Base-by-base conservation (phyloP, 192 early-diverging fungal species). In the Linnemannia elongata region DNA sequence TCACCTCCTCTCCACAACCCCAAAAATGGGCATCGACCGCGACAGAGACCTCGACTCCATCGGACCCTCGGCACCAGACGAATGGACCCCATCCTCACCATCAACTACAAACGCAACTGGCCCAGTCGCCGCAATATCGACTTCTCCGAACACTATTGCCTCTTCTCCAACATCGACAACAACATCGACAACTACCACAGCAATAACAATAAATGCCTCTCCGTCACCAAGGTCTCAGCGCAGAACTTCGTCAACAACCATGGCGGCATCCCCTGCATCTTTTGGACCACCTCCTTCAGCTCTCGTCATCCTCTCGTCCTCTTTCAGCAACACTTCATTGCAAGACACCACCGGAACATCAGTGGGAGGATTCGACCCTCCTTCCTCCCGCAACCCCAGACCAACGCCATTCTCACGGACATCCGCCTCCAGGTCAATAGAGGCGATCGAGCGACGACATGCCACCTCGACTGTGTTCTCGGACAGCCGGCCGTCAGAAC, bases 11-110 rank as follows among this genome's bases (percentile, higher is more conserved):
- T 41, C 33, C 33, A 69, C 33, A 44, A 75, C 79, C 15, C 45
- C 79, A 10, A 81, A 81, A 36, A 41, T 81, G 4, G 49, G 36
- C 9, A 41, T 81, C 20, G 79, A 81, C 60, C 57, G 66, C 30
- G 79, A 81, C 45, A 41, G 79, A 47, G 79, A 81, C 24, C 36
- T 63, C 45, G 79, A 81, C 60, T 49, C 63, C 13, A 74, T 75
- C 10, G 66, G 44, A 15, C 36, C 76, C n/a, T 70, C 76, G 9
- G 9, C 52, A 22, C 13, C 41, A 47, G 66, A 78, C 36, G 79
- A 81, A 60, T 81, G 73, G 72, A 73, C 22, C 27, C 49, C 41
- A 18, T 35, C 78, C 33, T 30, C 79, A 44, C 41, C 79, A 13
- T 13, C 57, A 36, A 41, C 9, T n/a, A 42, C 44, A 78, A 35